phyloP scores from a whole-genome alignment of 371 early-diverging fungal genomes.

The Homolaphlyctis polyrhiza region DNA sequence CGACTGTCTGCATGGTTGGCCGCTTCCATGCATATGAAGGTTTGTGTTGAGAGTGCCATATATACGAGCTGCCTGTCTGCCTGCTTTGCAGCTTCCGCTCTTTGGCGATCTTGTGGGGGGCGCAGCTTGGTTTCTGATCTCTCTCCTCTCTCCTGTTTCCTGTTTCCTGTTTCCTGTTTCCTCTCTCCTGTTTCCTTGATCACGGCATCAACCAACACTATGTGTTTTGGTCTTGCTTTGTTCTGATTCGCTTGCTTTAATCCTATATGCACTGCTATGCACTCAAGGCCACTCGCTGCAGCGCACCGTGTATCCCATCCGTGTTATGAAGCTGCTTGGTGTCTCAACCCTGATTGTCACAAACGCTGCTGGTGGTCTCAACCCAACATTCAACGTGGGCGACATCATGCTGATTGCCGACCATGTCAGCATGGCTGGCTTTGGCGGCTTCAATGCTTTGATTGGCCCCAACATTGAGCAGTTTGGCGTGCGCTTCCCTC shows the following conservation, averaged over 20 bases:
- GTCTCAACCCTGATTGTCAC: constrained; percentile 65
- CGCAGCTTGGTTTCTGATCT: too few species aligned
- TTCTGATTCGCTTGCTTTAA: neutral
- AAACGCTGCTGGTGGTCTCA: constrained; percentile 91
- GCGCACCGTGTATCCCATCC: constrained; percentile 81
- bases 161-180: too few species aligned
- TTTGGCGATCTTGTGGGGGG: too few species aligned
- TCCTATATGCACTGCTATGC: constrained; percentile 16
- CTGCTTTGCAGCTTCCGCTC: too few species aligned
- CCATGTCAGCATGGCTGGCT: constrained; percentile 79
- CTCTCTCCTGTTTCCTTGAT: neutral
- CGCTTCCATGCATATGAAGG: constrained; percentile 36
- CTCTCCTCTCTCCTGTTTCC: too few species aligned
- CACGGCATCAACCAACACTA: neutral
- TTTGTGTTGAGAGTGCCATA: too few species aligned
- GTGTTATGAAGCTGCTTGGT: constrained; percentile 81
- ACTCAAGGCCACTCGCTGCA: constrained; percentile 72
- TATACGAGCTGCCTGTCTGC: too few species aligned
- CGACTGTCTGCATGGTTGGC: constrained; percentile 36
- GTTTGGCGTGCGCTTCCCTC: constrained; percentile 92
- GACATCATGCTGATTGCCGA: constrained; percentile 85
- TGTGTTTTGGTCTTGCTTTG: neutral
- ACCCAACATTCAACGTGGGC: constrained; percentile 71
- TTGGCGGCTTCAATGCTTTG: constrained; percentile 77
- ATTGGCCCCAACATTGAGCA: constrained; percentile 75